Base-by-base conservation (phyloP, 495 filamentous ascomycete species). In the Penicillium paradoxum region DNA sequence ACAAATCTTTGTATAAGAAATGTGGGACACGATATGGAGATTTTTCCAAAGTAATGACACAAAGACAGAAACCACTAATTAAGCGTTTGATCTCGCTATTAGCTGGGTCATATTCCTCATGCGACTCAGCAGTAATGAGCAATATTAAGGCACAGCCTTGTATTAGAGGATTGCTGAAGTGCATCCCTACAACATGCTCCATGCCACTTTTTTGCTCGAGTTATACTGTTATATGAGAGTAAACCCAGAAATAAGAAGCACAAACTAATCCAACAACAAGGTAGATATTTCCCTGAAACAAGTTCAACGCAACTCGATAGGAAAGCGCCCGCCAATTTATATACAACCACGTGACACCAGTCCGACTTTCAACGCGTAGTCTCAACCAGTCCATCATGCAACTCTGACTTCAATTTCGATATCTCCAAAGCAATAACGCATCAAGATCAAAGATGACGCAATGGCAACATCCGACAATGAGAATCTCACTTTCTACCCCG, bases 401-500 rank as follows among this genome's bases (percentile, higher is more conserved):
- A 39, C 14, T n/a, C 11, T 43, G 19, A 17, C 22, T 22, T 22
- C 10, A 14, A 13, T 21, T 47, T n/a, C 15, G 13, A 41, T 24
- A 34, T 24, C 29, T 33, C 32, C 30, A 15, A 11, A 34, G 22
- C 14, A 46, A 24, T 4, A 51, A 14, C 29, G 33, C 21, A 6
- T 32, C 34, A 21, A 44, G 18, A 45, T 50, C 45, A 47, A 72
- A 72, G 54, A 73, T 73, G 70, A 60, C 22, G 67, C 54, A 42
- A 73, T 73, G 70, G 66, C 58, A 52, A 63, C 64, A 53, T 41
- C 8, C 42, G 30, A 55, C 10, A 34, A 71, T 59, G 56, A 55
- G 45, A 56, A 52, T 34, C 62, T 69, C 37, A 73, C 63, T 42
- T 81, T 88, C 64, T 96, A 96, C 64, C 90, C 90, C 14, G 83